phyloP scores from a whole-genome alignment of 768 basidiomycete genomes.

The Boletus bicolor region DNA sequence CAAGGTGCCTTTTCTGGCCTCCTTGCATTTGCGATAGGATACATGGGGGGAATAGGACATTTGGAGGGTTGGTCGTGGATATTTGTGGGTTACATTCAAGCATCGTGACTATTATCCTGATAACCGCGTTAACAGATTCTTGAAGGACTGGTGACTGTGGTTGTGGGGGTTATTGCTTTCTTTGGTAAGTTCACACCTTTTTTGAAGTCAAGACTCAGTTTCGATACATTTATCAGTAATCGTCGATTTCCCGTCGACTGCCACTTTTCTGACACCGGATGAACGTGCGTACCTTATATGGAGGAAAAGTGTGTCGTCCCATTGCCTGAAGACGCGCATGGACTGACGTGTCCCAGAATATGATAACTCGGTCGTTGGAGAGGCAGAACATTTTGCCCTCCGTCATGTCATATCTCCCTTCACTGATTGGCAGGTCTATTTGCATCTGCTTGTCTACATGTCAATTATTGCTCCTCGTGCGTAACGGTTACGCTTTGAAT shows the following conservation, averaged over 20 bases:
- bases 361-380: conserved; percentile 19
- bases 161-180: conserved; percentile 51
- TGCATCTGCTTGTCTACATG: conserved; percentile 31
- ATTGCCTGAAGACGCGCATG: conserved; percentile 37
- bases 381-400: conserved; percentile 54
- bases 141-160: conserved; percentile 54
- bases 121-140: conserved; percentile 6
- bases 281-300: conserved; percentile 18
- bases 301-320: conserved; percentile 14
- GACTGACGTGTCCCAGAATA: conserved; percentile 48
- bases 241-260: conserved; percentile 44
- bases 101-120: not conserved
- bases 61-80: conserved; percentile 66
- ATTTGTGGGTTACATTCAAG: conserved; percentile 40
- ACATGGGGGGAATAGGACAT: conserved; percentile 46
- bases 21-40: conserved; percentile 52
- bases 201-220: not conserved
- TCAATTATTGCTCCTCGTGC: conserved; percentile 56
- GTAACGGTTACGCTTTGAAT: conserved; percentile 22
- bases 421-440: conserved; percentile 58
- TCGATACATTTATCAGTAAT: conserved; percentile 38
- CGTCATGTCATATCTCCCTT: conserved; percentile 53
- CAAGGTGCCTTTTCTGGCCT: conserved; percentile 55
- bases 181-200: conserved; percentile 35
- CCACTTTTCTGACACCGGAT: conserved; percentile 16